A percentile compares a stretch with the other conserved stretches of the same genome.
Evolutionary conservation across 306 rosid genomes (phyloP).

Genomic region (Benincasa hispida): DNA sequence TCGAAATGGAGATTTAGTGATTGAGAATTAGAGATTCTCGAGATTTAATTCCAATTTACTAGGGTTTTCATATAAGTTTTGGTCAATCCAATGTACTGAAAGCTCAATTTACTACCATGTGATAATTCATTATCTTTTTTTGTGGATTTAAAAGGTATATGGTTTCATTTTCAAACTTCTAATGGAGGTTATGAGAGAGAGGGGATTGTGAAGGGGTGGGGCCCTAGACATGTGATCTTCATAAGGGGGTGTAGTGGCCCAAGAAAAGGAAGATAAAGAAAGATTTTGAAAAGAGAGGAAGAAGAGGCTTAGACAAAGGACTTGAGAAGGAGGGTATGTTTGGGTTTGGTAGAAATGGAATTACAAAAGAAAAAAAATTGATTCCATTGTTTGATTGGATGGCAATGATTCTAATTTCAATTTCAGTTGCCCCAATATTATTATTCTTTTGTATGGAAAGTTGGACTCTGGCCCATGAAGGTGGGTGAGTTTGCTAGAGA

Average conservation of each 20-base stretch:
- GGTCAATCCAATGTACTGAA: neutral
- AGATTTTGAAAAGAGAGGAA: neutral
- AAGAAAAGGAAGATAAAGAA: slow-evolving; percentile 8
- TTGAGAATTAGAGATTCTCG: no score
- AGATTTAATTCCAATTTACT: no score
- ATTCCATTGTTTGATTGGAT: slow-evolving; percentile 10
- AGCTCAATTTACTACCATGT: slow-evolving; percentile 1
- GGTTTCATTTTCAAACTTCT: neutral
- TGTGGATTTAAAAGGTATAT: slow-evolving; percentile 1
- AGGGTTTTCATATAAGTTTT: neutral
- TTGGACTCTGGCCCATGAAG: neutral
- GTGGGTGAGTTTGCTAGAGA: neutral
- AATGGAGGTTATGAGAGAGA: slow-evolving; percentile 1
- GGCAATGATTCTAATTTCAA: slow-evolving; percentile 1
- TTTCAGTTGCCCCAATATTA: neutral
- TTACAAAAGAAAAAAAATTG: neutral
- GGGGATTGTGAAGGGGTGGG: slow-evolving; percentile 3
- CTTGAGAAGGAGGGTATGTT: neutral
- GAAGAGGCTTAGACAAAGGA: neutral
- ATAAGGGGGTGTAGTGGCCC: slow-evolving; percentile 8
- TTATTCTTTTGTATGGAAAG: neutral
- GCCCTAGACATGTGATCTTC: slow-evolving; percentile 2
- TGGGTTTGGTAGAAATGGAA: neutral
- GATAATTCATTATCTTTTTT: neutral
- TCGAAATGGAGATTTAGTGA: no score